Evolutionary conservation across 306 rosid genomes (phyloP).

Genomic region (Fragaria iinumae): DNA sequence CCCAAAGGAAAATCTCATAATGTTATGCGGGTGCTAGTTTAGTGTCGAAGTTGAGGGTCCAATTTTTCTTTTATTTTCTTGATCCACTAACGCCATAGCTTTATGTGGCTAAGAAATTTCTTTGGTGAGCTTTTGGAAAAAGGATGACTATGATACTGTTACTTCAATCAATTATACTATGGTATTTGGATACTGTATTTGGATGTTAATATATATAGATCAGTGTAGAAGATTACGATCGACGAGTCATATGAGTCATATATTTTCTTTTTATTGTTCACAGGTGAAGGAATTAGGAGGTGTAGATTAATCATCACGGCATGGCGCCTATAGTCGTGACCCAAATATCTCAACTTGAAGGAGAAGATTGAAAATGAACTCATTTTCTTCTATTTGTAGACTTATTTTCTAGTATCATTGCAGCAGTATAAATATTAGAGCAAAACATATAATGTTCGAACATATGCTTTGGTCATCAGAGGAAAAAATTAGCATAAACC

Average conservation of each 20-base stretch:
- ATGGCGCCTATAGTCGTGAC: no score
- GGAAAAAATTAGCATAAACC: background rate
- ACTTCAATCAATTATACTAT: background rate
- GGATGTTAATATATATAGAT: background rate
- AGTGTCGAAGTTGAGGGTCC: conserved; percentile 1
- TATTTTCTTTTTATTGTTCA: no score
- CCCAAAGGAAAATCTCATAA: background rate
- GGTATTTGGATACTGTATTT: background rate
- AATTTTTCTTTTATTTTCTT: background rate
- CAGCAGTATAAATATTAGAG: no score
- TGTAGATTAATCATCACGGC: no score
- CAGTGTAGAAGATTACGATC: background rate
- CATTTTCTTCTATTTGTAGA: conserved; percentile 1
- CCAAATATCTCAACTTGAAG: background rate
- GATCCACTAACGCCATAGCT: background rate
- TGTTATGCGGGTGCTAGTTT: background rate
- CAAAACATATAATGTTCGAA: background rate
- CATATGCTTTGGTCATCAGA: background rate
- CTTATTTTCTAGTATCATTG: background rate
- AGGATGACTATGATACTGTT: background rate
- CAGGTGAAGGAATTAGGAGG: no score
- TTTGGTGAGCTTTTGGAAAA: background rate
- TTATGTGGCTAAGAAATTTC: background rate
- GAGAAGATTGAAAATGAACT: background rate
- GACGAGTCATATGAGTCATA: background rate